Evolutionary conservation across 169 alveolate genomes (phyloP), one percentile per base, ranked within the genome.

Genomic region (Cryptosporidium ryanae): DNA sequence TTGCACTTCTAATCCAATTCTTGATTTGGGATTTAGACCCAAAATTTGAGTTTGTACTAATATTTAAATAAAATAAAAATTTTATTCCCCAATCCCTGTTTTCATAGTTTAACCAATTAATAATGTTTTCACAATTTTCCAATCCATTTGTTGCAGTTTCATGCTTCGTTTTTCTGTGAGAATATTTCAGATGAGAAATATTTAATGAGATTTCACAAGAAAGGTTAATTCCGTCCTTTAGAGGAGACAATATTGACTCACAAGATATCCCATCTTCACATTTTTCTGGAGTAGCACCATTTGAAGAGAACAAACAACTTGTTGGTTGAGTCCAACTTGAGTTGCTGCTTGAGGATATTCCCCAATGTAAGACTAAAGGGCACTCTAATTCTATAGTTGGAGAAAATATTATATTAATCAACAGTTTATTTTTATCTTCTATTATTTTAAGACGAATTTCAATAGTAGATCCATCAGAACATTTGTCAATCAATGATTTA

Each of bases 41-140:
- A 25, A 13, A 2, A 12, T 18, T 44, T 49, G 8, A 2, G 32
- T 31, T 21, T 17, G 31, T 57, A 23, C 10, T 43, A 59, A 64
- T 15, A 34, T 18, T 50, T 29, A 65, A 50, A 54, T 68, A 68
- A 8, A 76, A 23, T 0, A 76, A 70, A 76, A 76, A 76, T 5
- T 57, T 38, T 6, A 76, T 55, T 13, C 87, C 87, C 87, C 87
- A 76, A 7, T 76, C 71, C 43, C 44, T 76, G 18, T 76, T 76
- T 3, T 34, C 50, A 12, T 25, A 29, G 7, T 76, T 55, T 13
- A 76, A 18, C 87, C 87, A 76, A 6, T 76, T 61, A 44, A 17
- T 38, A n/a, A 27, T 25, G 0, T 34, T n/a, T 38, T 76, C 70
- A 46, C 87, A 76, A 32, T 38, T 61, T 76, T 76, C 87, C 1